Percentiles rank a stretch among this genome's conserved stretches.
Evolutionary conservation across 2,329 filamentous ascomycete genomes (phyloP).

Genomic region (Curvularia eragrostidis): DNA sequence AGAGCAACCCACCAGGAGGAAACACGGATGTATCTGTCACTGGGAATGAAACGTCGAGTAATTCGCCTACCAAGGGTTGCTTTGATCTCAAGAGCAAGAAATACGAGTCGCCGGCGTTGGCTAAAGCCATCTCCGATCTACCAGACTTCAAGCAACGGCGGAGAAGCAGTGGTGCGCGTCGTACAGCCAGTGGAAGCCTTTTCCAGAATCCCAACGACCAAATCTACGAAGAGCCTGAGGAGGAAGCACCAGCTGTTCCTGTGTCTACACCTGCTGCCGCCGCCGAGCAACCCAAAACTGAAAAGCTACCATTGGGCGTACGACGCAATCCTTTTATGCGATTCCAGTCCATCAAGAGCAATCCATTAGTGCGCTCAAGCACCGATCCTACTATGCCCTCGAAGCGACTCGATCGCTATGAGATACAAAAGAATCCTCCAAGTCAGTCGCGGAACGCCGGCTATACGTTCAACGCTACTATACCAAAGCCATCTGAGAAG

Average conservation of each 20-base stretch:
- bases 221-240: conserved; percentile 87
- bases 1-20: conserved; percentile 46
- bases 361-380: conserved; percentile 52
- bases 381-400: conserved; percentile 56
- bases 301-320: conserved; percentile 55
- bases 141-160: conserved; percentile 50
- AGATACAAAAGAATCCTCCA: conserved; percentile 85
- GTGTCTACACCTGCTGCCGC: conserved; percentile 36
- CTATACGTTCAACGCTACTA: conserved; percentile 72
- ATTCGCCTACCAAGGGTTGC: conserved; percentile 6
- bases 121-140: conserved; percentile 40
- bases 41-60: not conserved
- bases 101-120: conserved; percentile 44
- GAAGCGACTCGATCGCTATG: conserved; percentile 60
- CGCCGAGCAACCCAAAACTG: conserved; percentile 40
- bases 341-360: conserved; percentile 62
- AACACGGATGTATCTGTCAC: conserved; percentile 33
- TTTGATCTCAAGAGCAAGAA: conserved; percentile 25
- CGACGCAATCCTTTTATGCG: conserved; percentile 72
- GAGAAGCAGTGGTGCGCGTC: conserved; percentile 69
- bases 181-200: conserved; percentile 72
- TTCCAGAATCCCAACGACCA: conserved; percentile 75
- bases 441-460: conserved; percentile 80
- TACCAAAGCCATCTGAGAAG: conserved; percentile 43
- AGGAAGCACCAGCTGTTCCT: conserved; percentile 41